phyloP scores from a whole-genome alignment of 2,329 filamentous ascomycete species.

The Hypoxylon sp. region DNA sequence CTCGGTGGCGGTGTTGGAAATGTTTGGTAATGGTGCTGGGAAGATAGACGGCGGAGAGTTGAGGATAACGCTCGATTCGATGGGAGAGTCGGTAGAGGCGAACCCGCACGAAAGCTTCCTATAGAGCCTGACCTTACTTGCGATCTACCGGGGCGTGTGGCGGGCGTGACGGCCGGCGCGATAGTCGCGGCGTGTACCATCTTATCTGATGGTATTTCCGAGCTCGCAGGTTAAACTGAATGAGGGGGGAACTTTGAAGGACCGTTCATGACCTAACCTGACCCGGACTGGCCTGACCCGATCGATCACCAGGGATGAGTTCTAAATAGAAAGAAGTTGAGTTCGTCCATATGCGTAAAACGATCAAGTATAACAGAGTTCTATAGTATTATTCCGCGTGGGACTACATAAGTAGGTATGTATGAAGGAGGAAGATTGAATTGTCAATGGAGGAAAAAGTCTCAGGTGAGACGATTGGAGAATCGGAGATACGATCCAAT shows the following conservation, averaged over 20 bases:
- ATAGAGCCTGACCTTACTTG: constrained; percentile 47
- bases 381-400: not conserved
- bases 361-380: not conserved
- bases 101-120: constrained; percentile 55
- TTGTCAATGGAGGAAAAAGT: constrained; percentile 12
- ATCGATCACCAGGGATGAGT: constrained; percentile 19
- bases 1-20: constrained; percentile 83
- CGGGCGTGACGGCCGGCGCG: constrained; percentile 41
- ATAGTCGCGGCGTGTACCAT: constrained; percentile 48
- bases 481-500: constrained; percentile 43
- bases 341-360: constrained; percentile 21
- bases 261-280: constrained; percentile 26
- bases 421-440: not conserved
- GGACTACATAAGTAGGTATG: not conserved
- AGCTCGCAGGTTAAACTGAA: constrained; percentile 26
- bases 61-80: constrained; percentile 34
- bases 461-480: constrained; percentile 29
- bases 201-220: constrained; percentile 33
- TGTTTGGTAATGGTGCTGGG: constrained; percentile 80
- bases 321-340: constrained; percentile 3
- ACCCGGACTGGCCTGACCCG: constrained; percentile 8
- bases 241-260: constrained; percentile 26
- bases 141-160: constrained; percentile 43
- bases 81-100: constrained; percentile 50
- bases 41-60: constrained; percentile 53